Evolutionary conservation across 495 filamentous ascomycete genomes (phyloP).

Genomic region (Talaromyces thailandensis): DNA sequence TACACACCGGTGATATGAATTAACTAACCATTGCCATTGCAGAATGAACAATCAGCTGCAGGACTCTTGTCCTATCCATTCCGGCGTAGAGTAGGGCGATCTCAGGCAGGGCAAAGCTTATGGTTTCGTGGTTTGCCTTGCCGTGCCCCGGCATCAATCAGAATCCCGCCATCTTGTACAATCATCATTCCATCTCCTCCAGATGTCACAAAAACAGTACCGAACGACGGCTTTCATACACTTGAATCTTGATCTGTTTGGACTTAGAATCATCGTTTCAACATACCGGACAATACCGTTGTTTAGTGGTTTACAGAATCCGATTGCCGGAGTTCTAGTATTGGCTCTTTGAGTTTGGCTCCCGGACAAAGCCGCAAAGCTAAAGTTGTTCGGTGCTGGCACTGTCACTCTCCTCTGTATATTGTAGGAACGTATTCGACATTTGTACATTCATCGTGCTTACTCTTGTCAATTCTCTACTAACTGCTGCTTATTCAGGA

Average conservation of each 20-base stretch:
- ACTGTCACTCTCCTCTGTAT: too few relatives aligned
- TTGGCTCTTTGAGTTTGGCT: background rate
- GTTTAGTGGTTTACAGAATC: background rate
- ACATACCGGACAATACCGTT: background rate
- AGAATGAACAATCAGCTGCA: background rate
- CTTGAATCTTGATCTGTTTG: background rate
- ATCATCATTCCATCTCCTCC: background rate
- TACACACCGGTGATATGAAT: background rate
- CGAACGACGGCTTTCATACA: background rate
- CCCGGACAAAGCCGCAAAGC: slow-evolving; percentile 1
- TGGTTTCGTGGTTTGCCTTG: background rate
- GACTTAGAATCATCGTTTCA: background rate
- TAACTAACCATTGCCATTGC: background rate
- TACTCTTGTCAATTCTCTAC: background rate
- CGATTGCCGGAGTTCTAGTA: background rate
- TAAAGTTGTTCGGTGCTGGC: background rate
- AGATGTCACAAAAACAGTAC: background rate
- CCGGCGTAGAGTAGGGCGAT: background rate
- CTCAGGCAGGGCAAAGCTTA: background rate
- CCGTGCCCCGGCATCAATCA: background rate
- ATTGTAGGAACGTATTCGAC: too few relatives aligned
- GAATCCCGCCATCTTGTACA: background rate
- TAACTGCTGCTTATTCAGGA: background rate
- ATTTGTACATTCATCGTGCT: background rate
- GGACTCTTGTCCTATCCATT: background rate